Evolutionary conservation across 192 early-diverging fungal species (phyloP), one percentile per base, ranked within the genome.

Genomic region (Chytriomyces hyalinus): DNA sequence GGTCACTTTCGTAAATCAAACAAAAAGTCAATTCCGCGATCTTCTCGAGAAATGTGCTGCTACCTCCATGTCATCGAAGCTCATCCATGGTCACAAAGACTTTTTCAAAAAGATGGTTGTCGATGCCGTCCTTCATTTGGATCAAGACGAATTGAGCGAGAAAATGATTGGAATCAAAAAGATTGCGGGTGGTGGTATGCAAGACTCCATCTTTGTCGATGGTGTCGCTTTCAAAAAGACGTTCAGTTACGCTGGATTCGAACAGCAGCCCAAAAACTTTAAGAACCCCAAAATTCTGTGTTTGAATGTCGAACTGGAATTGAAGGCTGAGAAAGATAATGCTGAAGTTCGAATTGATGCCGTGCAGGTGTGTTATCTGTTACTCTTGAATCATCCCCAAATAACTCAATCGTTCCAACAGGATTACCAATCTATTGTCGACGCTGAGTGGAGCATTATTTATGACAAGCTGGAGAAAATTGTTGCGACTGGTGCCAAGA

Each of bases 141-240:
- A 99, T 85, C 96, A 98, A 84, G 94, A 94, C 7, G 92, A 94
- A 67, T 87, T 99, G 77, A 94, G 97, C 87, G 96, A 99, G 86
- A 90, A 88, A 75, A 88, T 99, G 91, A 99, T 99, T 80, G 97
- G 97, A 59, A 93, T 99, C 82, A 99, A 99, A 87, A 96, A 94
- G 89, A 91, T 98, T 50, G 91, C 96, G 48, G 97, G 97, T 79
- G 97, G 97, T 63, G 97, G 93, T 36, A 96, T 99, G 96, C 94
- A 97, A 89, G 97, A 99, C 78, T 98, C 96, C n/a, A 67, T 96
- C 36, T 87, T 97, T 75, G 84, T 99, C 51, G 91, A 96, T 68
- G 97, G 97, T 78, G 97, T 99, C 66, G 97, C 97, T 13, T 99
- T 99, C 88, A 99, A 99, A 81, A 99, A 99, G 88, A 97, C 96